A percentile compares a stretch with the other conserved stretches of the same genome.
Conservation (phyloP, 2,329 filamentous ascomycete species). For the Calonectria multiphialidica region DNA sequence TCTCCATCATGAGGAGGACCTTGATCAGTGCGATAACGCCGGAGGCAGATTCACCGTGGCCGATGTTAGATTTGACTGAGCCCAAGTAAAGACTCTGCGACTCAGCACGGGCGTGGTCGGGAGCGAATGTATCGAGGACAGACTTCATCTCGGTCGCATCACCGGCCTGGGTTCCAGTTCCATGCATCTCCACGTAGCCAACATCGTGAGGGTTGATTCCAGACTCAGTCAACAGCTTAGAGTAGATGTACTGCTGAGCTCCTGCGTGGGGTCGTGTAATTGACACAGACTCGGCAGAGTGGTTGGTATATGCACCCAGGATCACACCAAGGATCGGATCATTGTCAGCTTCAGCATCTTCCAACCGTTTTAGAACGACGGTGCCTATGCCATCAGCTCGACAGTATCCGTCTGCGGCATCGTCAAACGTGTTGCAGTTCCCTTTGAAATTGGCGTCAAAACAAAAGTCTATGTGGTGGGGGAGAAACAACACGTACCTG, state of each 20-base stretch:
- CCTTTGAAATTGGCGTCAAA: neutral
- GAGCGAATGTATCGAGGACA: conserved; percentile 72
- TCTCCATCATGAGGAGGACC: conserved; percentile 61
- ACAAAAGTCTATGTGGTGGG: neutral
- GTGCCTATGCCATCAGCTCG: conserved; percentile 61
- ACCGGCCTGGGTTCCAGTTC: conserved; percentile 89
- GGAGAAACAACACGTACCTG: conserved; percentile 8
- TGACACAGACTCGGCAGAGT: conserved; percentile 76
- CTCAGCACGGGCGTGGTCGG: conserved; percentile 36
- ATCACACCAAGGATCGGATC: conserved; percentile 76
- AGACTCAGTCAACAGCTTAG: conserved; percentile 75
- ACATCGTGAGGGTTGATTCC: conserved; percentile 82
- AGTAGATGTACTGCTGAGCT: conserved; percentile 72
- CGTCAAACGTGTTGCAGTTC: conserved; percentile 62
- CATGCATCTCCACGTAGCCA: conserved; percentile 91
- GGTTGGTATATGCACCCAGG: conserved; percentile 73
- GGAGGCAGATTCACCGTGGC: conserved; percentile 72
- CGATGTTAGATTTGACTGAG: conserved; percentile 73
- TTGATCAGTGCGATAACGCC: conserved; percentile 67
- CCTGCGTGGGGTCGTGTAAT: conserved; percentile 78
- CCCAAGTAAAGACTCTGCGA: conserved; percentile 63
- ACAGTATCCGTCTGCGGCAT: conserved; percentile 70
- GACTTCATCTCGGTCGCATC: conserved; percentile 88
- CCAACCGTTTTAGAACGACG: conserved; percentile 62
- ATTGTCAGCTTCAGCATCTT: conserved; percentile 63